These are phyloP conservation scores for Ajuga chamaepitys DNA, from an alignment of 257 asterid genomes.

Conservation along the genomic window DNA sequence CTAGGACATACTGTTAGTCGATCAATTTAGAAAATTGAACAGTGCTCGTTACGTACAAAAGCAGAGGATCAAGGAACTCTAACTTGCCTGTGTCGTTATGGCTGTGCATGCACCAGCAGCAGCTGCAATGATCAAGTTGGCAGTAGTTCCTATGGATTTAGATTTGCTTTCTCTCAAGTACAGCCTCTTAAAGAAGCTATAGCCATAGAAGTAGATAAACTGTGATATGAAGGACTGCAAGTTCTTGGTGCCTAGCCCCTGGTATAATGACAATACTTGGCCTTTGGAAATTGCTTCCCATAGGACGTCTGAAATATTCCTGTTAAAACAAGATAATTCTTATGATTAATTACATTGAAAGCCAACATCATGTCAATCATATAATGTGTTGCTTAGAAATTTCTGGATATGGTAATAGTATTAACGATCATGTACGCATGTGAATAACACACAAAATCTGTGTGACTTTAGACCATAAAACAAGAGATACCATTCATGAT, in stretches of 20 bases:
- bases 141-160: constrained; percentile 74
- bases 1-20: background rate
- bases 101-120: constrained; percentile 89
- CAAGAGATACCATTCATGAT: background rate
- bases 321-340: constrained; percentile 20
- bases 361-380: too few relatives aligned
- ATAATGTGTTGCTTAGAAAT: too few relatives aligned
- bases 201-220: constrained; percentile 77
- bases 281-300: constrained; percentile 59
- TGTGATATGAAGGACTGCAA: constrained; percentile 70
- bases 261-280: constrained; percentile 67
- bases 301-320: constrained; percentile 57
- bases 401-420: too few relatives aligned
- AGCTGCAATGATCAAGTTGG: constrained; percentile 83
- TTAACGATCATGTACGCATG: background rate
- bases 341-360: background rate
- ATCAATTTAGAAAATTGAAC: background rate
- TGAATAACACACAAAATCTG: background rate
- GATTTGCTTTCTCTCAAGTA: constrained; percentile 64
- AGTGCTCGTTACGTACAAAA: background rate
- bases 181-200: constrained; percentile 77
- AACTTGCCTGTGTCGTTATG: constrained; percentile 72
- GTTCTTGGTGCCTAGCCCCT: constrained; percentile 87
- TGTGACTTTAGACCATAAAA: background rate
- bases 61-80: constrained; percentile 5